Evolutionary conservation across 208 protist species (phyloP).

Genomic region (Naegleria gruberi): DNA sequence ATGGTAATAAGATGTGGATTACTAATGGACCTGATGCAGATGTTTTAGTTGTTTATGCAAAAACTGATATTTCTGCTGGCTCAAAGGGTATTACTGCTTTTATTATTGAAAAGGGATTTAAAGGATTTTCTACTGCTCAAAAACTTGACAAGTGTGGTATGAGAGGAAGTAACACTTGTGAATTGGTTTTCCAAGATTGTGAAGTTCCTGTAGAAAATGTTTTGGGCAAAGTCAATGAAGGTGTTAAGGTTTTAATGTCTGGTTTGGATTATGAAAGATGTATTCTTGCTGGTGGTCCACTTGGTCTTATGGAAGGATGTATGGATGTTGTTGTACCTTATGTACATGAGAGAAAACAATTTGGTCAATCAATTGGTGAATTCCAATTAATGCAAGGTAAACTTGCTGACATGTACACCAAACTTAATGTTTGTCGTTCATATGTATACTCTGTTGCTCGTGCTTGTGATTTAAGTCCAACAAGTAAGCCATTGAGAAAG

Average conservation of each 20-base stretch:
- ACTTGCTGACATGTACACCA: slow-evolving; percentile 69
- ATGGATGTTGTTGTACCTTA: slow-evolving; percentile 67
- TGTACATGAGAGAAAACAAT: slow-evolving; percentile 66
- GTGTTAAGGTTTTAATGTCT: slow-evolving; percentile 70
- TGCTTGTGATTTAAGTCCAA: slow-evolving; percentile 39
- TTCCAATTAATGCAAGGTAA: slow-evolving; percentile 75
- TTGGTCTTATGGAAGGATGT: slow-evolving; percentile 59
- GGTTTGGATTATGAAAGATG: slow-evolving; percentile 69
- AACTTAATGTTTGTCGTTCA: slow-evolving; percentile 42
- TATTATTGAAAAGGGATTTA: slow-evolving; percentile 57
- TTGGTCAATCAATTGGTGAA: slow-evolving; percentile 56
- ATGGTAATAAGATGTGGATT: slow-evolving; percentile 94
- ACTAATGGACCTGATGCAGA: slow-evolving; percentile 91
- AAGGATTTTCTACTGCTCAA: slow-evolving; percentile 34
- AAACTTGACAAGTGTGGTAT: slow-evolving; percentile 78
- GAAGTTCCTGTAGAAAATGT: slow-evolving; percentile 55
- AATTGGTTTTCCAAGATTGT: slow-evolving; percentile 53
- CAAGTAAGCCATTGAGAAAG: slow-evolving; percentile 3
- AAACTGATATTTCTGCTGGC: slow-evolving; percentile 58
- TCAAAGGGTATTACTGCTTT: slow-evolving; percentile 65
- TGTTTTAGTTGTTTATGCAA: slow-evolving; percentile 88
- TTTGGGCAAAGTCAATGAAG: slow-evolving; percentile 46
- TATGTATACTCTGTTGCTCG: slow-evolving; percentile 56
- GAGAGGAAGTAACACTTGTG: slow-evolving; percentile 70
- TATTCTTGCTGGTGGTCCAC: slow-evolving; percentile 53